Percentiles rank a stretch among this genome's conserved stretches.
Conservation (phyloP, 768 basidiomycete species). For the Gymnopilus dilepis region DNA sequence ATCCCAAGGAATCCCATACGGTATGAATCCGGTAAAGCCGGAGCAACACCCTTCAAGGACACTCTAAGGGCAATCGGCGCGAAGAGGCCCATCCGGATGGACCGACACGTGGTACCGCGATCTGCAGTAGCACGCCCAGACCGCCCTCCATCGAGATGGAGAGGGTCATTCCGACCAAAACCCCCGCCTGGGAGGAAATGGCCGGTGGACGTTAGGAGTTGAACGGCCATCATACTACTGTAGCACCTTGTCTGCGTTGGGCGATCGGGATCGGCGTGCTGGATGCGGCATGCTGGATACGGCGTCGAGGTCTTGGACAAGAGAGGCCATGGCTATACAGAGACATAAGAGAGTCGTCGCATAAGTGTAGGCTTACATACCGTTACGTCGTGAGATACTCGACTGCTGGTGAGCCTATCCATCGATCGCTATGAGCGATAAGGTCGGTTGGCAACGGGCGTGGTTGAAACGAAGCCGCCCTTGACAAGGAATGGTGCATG, state of each 20-base stretch:
- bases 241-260: neutral
- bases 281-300: neutral
- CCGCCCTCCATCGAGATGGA: neutral
- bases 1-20: too few species aligned
- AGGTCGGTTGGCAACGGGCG: too few species aligned
- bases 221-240: slow-evolving; percentile 5
- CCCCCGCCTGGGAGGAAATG: neutral
- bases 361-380: too few species aligned
- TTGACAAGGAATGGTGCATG: neutral
- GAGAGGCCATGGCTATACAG: too few species aligned
- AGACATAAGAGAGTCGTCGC: too few species aligned
- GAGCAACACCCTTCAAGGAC: neutral
- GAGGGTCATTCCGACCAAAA: neutral
- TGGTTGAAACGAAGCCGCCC: too few species aligned
- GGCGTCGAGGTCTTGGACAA: too few species aligned
- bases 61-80: neutral
- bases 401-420: too few species aligned
- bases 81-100: slow-evolving; percentile 2
- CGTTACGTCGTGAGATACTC: too few species aligned
- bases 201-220: neutral
- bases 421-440: too few species aligned
- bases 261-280: neutral
- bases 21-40: neutral
- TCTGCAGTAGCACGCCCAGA: neutral
- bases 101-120: neutral